phyloP scores from a whole-genome alignment of 2,329 filamentous ascomycete genomes.

The Magnaporthiopsis poae region DNA sequence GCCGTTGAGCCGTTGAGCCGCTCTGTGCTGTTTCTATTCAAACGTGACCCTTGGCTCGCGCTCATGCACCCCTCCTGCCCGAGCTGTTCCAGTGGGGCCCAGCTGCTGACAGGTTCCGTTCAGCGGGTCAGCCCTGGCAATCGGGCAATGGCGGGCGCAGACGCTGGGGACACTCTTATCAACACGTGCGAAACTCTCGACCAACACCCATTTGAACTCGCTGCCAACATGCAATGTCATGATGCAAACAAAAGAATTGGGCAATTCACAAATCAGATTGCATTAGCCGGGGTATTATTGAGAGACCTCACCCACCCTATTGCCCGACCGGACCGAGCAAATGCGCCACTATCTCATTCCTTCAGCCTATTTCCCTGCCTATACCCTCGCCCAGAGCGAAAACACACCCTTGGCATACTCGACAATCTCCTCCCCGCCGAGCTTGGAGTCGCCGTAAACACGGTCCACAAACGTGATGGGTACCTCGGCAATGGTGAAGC shows the following conservation, averaged over 20 bases:
- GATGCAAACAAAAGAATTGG: neutral
- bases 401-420: conserved; percentile 86
- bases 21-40: neutral
- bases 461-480: conserved; percentile 95
- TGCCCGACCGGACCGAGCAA: neutral
- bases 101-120: neutral
- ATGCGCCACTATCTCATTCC: neutral
- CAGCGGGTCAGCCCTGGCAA: no score
- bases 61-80: neutral
- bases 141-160: no score
- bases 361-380: conserved; percentile 12
- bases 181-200: neutral
- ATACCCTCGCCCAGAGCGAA: conserved; percentile 69
- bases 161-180: neutral
- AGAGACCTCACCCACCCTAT: neutral
- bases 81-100: neutral
- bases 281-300: neutral
- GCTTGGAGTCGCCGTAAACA: conserved; percentile 78
- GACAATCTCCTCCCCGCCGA: conserved; percentile 89
- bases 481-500: conserved; percentile 85
- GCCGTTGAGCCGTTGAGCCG: neutral
- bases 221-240: no score
- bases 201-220: no score
- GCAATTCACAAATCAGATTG: neutral
- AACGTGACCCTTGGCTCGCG: neutral